Evolutionary conservation across 352 stramenopile species (phyloP), one percentile per base, ranked within the genome.

Genomic region (Phytophthora uliginosa): DNA sequence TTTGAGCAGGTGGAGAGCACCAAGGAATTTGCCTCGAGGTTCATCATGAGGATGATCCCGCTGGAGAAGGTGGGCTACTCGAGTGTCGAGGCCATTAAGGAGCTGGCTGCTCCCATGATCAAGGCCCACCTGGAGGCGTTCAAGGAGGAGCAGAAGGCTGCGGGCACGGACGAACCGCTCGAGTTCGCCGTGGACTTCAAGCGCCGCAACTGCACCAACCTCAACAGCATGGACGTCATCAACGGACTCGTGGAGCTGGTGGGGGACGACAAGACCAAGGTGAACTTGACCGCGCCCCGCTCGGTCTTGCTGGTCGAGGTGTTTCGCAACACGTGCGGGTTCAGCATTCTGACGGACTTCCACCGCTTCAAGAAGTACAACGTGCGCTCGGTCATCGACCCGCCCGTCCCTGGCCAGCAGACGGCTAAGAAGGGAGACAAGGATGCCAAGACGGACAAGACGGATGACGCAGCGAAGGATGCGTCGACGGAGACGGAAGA

Each of bases 311-410:
- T 95, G 26, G 68, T 94, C 55, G 88, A 95, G 61, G 81, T 95
- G 31, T 93, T 95, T 67, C 84, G 86, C 53, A 92, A 85, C 67
- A 92, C 86, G 31, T 93, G 83, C 59, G 88, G 88, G 6, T 74
- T 93, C 36, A 95, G 88, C 51, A 63, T 95, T 31, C 78, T 94
- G 71, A 91, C 79, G 47, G 78, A 91, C 63, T 95, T 92, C 64
- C 83, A 94, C 70, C 78, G 85, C 52, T 89, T 79, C 71, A 86
- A 85, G 63, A 91, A 91, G 77, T 95, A 84, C 71, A 95, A 94
- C 65, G 85, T 94, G 63, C 88, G 88, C 33, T 90, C 82, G 33
- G 79, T 93, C 59, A 81, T 95, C 40, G 85, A 93, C 0, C 85
- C 87, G 12, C 85, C 84, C 13, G 73, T 84, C 20, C 73, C 76